Conservation (phyloP, 2,329 filamentous ascomycete genomes). For the Nemania bipapillata region DNA sequence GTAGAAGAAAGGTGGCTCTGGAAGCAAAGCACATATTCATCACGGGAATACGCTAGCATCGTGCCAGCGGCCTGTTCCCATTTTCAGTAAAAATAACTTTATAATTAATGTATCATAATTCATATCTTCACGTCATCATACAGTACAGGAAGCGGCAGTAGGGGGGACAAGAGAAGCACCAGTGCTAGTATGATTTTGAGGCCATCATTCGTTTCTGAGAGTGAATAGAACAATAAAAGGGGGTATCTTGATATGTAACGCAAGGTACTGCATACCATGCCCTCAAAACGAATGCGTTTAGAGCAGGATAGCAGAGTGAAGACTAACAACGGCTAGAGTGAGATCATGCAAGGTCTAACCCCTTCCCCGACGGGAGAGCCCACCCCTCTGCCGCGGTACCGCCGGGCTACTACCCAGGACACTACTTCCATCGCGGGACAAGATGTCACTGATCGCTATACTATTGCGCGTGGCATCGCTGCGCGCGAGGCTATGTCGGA, state of each 20-base stretch:
- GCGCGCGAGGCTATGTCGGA: conserved; percentile 55
- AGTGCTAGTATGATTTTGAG: not conserved
- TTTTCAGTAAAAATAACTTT: conserved; percentile 33
- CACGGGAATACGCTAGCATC: conserved; percentile 6
- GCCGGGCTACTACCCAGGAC: conserved; percentile 67
- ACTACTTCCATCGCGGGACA: conserved; percentile 69
- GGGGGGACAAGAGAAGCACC: conserved; percentile 18
- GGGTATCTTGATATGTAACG: conserved; percentile 43
- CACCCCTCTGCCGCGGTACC: conserved; percentile 52
- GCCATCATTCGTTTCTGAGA: conserved; percentile 15
- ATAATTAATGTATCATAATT: conserved; percentile 51
- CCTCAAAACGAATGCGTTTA: not conserved
- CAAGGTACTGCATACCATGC: conserved; percentile 22
- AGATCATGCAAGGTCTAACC: conserved; percentile 22
- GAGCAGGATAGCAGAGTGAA: conserved; percentile 6
- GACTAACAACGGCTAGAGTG: not conserved
- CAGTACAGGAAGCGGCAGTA: conserved; percentile 34
- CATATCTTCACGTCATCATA: conserved; percentile 43
- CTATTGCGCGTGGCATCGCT: conserved; percentile 61
- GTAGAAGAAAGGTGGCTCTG: not conserved
- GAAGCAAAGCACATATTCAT: conserved; percentile 24
- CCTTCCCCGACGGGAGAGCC: conserved; percentile 41
- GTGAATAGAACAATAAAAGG: conserved; percentile 14
- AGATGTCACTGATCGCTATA: conserved; percentile 66
- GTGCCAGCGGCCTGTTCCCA: not conserved